These are phyloP conservation scores for Hagleromyces aurorensis DNA, from an alignment of 805 yeast genomes.

Conservation along the genomic window DNA sequence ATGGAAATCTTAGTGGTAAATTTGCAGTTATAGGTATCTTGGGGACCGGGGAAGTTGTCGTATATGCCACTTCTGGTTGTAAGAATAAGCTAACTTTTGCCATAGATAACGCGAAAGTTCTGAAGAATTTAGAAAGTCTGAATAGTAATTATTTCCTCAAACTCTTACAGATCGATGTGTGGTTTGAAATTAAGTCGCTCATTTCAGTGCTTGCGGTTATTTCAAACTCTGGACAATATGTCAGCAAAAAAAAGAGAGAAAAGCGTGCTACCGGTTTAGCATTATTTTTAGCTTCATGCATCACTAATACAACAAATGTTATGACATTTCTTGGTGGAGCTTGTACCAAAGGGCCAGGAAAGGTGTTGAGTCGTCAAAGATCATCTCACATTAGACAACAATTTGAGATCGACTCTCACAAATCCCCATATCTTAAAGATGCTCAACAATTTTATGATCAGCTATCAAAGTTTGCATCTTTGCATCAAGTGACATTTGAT, in stretches of 20 bases:
- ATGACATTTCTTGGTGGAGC: conserved; percentile 17
- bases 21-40: conserved; percentile 4
- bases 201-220: conserved; percentile 1
- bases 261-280: conserved; percentile 17
- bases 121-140: conserved; percentile 4
- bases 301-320: conserved; percentile 4
- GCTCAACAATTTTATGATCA: conserved; percentile 9
- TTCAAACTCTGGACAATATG: conserved; percentile 1
- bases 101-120: conserved; percentile 4
- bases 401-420: conserved; percentile 9
- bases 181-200: conserved; percentile 2
- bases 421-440: conserved; percentile 7
- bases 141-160: conserved; percentile 7
- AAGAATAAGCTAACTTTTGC: conserved; percentile 2
- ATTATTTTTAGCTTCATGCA: conserved; percentile 10
- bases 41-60: conserved; percentile 4
- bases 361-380: conserved; percentile 12
- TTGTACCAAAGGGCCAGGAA: conserved; percentile 21
- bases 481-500: conserved; percentile 2
- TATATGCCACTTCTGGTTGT: conserved; percentile 1
- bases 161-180: conserved; percentile 1
- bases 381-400: conserved; percentile 16
- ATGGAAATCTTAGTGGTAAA: neutral
- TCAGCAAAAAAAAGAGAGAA: conserved; percentile 6
- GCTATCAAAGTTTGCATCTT: conserved; percentile 1